These are phyloP conservation scores for Baudoinia panamericana DNA, from an alignment of 495 filamentous ascomycete species.

Conservation along the genomic window DNA sequence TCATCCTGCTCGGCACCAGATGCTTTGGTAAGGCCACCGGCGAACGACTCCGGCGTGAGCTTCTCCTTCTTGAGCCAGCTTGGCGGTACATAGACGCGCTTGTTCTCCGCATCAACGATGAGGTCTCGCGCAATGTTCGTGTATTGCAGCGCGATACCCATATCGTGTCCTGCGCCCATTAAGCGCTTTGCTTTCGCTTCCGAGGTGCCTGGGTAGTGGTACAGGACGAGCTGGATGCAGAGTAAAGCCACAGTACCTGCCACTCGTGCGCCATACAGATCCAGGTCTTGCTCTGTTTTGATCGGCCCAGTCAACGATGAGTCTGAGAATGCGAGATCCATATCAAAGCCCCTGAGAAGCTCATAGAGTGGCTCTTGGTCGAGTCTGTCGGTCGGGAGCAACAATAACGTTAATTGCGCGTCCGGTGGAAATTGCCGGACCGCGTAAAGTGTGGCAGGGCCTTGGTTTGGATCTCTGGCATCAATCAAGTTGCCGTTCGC, in stretches of 20 bases:
- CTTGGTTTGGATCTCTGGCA: conserved; percentile 9
- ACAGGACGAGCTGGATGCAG: conserved; percentile 48
- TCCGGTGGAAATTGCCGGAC: conserved; percentile 34
- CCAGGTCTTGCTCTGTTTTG: conserved; percentile 38
- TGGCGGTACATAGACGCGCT: conserved; percentile 49
- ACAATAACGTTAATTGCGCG: conserved; percentile 35
- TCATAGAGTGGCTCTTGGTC: conserved; percentile 42
- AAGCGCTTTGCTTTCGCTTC: conserved; percentile 17
- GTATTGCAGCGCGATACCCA: conserved; percentile 58
- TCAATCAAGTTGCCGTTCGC: conserved; percentile 1
- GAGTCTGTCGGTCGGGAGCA: conserved; percentile 42
- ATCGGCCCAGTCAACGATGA: conserved; percentile 34
- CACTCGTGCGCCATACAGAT: conserved; percentile 45
- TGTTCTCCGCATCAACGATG: conserved; percentile 43
- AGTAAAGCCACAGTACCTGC: conserved; percentile 56
- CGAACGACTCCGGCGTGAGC: conserved; percentile 38
- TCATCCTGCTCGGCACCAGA: background rate
- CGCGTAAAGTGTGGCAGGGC: conserved; percentile 17
- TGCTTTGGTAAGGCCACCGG: conserved; percentile 33
- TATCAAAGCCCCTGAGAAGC: conserved; percentile 48
- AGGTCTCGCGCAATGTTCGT: conserved; percentile 62
- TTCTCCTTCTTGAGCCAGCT: conserved; percentile 45
- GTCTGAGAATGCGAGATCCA: conserved; percentile 40
- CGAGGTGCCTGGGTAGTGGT: conserved; percentile 31
- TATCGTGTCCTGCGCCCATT: conserved; percentile 38